These are phyloP conservation scores for Elsinoe batatas DNA, from an alignment of 2,329 filamentous ascomycete species.

Conservation along the genomic window DNA sequence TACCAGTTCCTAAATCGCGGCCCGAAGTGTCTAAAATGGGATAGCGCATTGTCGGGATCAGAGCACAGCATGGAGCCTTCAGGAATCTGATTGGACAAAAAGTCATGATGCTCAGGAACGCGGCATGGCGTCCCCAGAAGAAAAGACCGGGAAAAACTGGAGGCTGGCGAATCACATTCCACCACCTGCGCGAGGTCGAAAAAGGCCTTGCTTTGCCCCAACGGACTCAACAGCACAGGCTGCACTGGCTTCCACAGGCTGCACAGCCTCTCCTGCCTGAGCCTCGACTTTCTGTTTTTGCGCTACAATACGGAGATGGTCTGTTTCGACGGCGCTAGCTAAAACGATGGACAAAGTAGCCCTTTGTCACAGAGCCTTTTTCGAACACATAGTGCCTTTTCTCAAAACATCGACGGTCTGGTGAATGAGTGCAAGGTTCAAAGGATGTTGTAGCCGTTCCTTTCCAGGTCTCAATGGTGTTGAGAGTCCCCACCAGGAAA, in stretches of 20 bases:
- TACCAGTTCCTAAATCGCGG: constrained; percentile 4
- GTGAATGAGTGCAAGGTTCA: not conserved
- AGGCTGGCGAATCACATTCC: constrained; percentile 8
- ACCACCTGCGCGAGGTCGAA: not conserved
- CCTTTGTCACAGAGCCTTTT: not conserved
- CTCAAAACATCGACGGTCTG: not conserved
- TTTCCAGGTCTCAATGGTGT: not conserved
- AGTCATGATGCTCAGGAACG: constrained; percentile 3
- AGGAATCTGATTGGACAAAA: not conserved
- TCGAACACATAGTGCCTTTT: not conserved
- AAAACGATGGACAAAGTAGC: not conserved
- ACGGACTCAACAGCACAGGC: not conserved
- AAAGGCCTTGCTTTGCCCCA: constrained; percentile 7
- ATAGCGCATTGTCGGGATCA: not conserved
- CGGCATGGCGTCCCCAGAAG: constrained; percentile 2
- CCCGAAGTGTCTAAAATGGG: not conserved
- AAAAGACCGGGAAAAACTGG: not conserved
- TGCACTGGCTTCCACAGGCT: not conserved
- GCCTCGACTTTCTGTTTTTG: not conserved
- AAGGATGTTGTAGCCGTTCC: not conserved
- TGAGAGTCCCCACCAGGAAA: constrained; percentile 6
- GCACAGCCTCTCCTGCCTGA: not conserved
- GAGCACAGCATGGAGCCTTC: not conserved
- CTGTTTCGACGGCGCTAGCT: not conserved
- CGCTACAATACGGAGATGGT: not conserved